phyloP scores from a whole-genome alignment of 148 eudicot genomes.

The Rheum nobile region DNA sequence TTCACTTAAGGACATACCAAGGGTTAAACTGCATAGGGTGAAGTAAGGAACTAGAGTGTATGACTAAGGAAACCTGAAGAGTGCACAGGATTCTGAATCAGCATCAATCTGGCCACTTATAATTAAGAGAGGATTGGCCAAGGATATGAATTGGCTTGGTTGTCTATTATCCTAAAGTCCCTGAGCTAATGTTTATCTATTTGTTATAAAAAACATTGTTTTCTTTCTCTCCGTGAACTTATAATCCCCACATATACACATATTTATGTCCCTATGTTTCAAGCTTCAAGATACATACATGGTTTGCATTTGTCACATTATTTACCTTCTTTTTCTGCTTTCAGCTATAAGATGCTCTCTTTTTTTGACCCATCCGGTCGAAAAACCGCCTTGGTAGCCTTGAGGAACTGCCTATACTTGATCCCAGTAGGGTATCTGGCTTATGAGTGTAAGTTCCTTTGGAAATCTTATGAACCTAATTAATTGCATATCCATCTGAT shows the following conservation, averaged over 20 bases:
- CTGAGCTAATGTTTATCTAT: not conserved
- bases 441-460: constrained; percentile 68
- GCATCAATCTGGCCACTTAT: not conserved
- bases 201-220: not conserved
- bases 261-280: not conserved
- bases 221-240: not conserved
- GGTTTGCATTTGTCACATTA: not conserved
- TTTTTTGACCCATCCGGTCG: constrained; percentile 67
- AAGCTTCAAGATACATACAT: not conserved
- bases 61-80: not conserved
- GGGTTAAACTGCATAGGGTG: not conserved
- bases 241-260: not conserved
- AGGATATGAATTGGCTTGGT: not conserved
- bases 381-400: constrained; percentile 83
- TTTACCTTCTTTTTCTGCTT: constrained; percentile 7
- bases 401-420: constrained; percentile 90
- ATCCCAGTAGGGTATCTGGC: constrained; percentile 91
- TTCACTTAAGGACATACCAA: not conserved
- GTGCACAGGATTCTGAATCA: not conserved
- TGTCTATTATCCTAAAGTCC: not conserved
- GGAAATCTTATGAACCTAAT: not conserved
- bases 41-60: not conserved
- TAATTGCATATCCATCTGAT: not conserved
- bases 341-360: constrained; percentile 88
- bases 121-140: not conserved